phyloP scores from a whole-genome alignment of 225 moss, liverwort and hornwort species.

The Climacium dendroides region DNA sequence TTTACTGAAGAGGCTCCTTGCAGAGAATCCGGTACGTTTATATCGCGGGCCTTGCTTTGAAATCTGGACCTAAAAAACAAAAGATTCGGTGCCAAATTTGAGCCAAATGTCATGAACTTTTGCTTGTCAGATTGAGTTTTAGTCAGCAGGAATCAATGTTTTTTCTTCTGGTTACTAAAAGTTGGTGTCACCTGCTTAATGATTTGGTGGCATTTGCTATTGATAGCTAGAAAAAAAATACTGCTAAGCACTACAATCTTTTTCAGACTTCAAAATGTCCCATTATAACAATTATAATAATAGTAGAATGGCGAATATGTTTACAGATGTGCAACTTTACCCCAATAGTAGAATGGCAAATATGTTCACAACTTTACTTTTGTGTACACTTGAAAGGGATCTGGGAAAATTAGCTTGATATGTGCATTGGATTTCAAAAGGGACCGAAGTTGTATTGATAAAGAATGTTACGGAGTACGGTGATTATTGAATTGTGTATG shows the following conservation, averaged over 20 bases:
- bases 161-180: neutral
- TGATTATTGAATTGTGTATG: neutral
- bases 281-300: neutral
- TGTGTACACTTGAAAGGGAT: neutral
- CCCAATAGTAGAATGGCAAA: neutral
- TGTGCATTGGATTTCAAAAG: neutral
- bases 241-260: too few relatives aligned
- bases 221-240: neutral
- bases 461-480: neutral
- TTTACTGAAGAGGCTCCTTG: constrained; percentile 32
- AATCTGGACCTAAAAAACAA: neutral
- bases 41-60: neutral
- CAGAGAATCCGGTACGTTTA: constrained; percentile 18
- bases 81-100: neutral
- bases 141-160: neutral
- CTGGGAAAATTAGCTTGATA: neutral
- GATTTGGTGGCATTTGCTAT: neutral
- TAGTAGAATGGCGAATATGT: neutral
- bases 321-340: neutral
- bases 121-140: neutral
- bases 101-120: neutral
- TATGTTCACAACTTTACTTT: neutral
- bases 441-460: neutral
- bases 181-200: neutral
- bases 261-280: neutral